Evolutionary conservation across 1,139 yeast species (phyloP), one percentile per base, ranked within the genome.

Genomic region (Suhomyces guaymorum): DNA sequence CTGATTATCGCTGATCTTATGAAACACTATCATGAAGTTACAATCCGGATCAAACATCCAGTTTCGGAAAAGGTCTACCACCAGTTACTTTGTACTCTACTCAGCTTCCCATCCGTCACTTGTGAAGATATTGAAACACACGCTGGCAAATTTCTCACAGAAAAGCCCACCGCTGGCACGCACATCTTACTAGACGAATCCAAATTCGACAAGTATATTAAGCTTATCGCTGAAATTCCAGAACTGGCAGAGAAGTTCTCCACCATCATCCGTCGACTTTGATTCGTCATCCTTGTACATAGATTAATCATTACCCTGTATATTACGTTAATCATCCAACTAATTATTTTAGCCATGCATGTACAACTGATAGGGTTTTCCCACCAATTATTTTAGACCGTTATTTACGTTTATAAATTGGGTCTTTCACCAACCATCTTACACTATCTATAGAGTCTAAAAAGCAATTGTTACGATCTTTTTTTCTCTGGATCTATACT

Each of bases 61-160:
- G 12, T 27, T 6, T 36, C 42, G 3, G 26, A 22, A 4, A 28
- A 25, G 11, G 26, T 39, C 7, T 36, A 37, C 23, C 20, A 36
- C 14, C 21, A 32, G 10, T 26, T 26, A 23, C 13, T 34, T 12
- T 21, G 16, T 5, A 28, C 41, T 2, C 14, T 32, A 2, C 20
- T 41, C 15, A 25, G 26, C 8, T 35, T 30, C 12, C 28, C 36
- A n/a, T 23, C 19, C n/a, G 28, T 29, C 15, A 26, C 31, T 7
- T 14, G 28, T 2, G 39, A 33, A 11, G 41, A 36, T 14, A 15
- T 41, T 11, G 14, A 24, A 11, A 8, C 12, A 7, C 26, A 24
- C 15, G 14, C 31, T 5, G 37, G 28, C 15, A 17, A 10, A 5
- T 28, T 17, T 15, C 14, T 12, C 7, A 18, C 12, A 20, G 11